Conservation (phyloP, 345 rosid genomes). For the Gossypium ekmanianum region DNA sequence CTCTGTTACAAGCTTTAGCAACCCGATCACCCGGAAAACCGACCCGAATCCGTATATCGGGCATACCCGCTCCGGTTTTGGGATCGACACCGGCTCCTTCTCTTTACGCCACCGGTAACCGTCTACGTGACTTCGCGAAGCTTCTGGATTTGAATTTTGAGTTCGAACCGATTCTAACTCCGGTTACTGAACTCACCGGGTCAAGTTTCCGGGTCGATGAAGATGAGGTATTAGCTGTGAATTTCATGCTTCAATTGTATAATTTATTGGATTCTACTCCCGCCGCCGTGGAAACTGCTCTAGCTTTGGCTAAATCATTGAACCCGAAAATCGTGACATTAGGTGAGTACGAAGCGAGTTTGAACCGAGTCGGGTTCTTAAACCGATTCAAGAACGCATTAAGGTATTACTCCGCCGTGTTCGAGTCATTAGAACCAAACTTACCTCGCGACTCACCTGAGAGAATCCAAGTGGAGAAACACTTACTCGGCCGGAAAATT, state of each 20-base stretch:
- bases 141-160: conserved; percentile 72
- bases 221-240: conserved; percentile 67
- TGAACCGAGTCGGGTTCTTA: conserved; percentile 55
- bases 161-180: conserved; percentile 67
- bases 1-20: conserved; percentile 79
- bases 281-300: conserved; percentile 47
- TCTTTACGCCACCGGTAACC: conserved; percentile 65
- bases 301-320: conserved; percentile 59
- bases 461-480: conserved; percentile 58
- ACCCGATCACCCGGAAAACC: conserved; percentile 80
- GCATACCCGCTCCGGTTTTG: conserved; percentile 78
- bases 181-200: conserved; percentile 45
- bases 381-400: conserved; percentile 64
- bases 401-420: conserved; percentile 59
- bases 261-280: conserved; percentile 61
- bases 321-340: conserved; percentile 65
- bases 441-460: conserved; percentile 53
- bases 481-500: conserved; percentile 63
- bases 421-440: conserved; percentile 80
- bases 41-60: conserved; percentile 66
- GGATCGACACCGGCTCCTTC: conserved; percentile 61
- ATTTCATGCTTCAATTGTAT: conserved; percentile 83
- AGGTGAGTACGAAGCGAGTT: conserved; percentile 76
- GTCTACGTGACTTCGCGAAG: conserved; percentile 77
- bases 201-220: conserved; percentile 64